phyloP scores from a whole-genome alignment of 2,329 filamentous ascomycete genomes.

The Trichoderma arundinaceum region DNA sequence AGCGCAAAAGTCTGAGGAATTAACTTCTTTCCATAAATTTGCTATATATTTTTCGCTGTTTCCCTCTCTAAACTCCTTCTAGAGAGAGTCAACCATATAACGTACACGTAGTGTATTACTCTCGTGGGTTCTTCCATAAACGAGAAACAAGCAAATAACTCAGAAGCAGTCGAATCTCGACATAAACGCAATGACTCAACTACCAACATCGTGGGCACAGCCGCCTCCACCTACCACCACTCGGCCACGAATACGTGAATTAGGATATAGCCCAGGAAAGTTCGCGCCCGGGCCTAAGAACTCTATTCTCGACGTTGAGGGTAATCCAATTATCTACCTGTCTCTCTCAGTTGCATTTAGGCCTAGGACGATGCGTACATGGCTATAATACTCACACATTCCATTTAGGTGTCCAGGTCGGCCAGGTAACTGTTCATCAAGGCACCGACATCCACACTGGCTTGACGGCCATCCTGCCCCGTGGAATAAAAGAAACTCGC shows the following conservation, averaged over 20 bases:
- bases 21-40: too few relatives aligned
- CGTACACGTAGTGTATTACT: too few relatives aligned
- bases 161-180: background rate
- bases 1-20: too few relatives aligned
- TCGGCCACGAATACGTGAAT: slow-evolving; percentile 8
- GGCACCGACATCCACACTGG: slow-evolving; percentile 5
- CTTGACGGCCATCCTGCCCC: background rate
- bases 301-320: slow-evolving; percentile 4
- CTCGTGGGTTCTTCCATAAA: background rate
- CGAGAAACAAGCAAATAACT: background rate
- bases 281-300: background rate
- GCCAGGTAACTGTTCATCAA: slow-evolving; percentile 1
- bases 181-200: background rate
- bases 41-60: too few relatives aligned
- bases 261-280: background rate
- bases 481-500: background rate
- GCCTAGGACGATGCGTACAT: background rate
- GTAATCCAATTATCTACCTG: background rate
- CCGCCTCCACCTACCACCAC: background rate
- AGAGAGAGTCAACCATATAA: background rate
- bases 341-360: background rate
- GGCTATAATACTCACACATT: background rate
- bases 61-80: too few relatives aligned
- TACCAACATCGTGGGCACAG: background rate
- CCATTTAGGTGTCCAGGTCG: background rate